These are phyloP conservation scores for Amesomyces nigricolor DNA, from an alignment of 2,329 filamentous ascomycete species.

Conservation along the genomic window DNA sequence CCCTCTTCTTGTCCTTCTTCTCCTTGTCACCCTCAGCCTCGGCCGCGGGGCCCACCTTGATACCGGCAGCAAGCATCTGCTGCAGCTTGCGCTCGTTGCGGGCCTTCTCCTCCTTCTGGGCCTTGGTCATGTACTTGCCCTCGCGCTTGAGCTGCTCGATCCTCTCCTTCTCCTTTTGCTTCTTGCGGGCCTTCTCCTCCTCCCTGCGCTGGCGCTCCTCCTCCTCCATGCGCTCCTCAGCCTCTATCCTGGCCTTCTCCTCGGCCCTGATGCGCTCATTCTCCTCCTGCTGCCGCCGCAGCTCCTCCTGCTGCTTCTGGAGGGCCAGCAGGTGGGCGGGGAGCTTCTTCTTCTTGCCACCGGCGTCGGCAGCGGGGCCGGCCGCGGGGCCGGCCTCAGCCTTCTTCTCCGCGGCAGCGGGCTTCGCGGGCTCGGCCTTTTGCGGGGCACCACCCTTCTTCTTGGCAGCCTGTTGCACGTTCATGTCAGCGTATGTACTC, in stretches of 20 bases:
- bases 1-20: slow-evolving; percentile 52
- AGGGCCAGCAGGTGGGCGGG: slow-evolving; percentile 66
- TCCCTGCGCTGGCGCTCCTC: slow-evolving; percentile 67
- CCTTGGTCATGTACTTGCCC: slow-evolving; percentile 80
- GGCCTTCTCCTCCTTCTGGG: slow-evolving; percentile 76
- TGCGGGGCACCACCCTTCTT: slow-evolving; percentile 61
- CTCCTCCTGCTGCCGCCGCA: slow-evolving; percentile 62
- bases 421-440: slow-evolving; percentile 49
- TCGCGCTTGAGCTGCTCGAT: slow-evolving; percentile 84
- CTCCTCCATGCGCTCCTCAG: slow-evolving; percentile 56
- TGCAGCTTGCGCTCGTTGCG: slow-evolving; percentile 73
- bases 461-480: slow-evolving; percentile 60
- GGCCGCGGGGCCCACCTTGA: slow-evolving; percentile 61
- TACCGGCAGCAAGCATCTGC: slow-evolving; percentile 75
- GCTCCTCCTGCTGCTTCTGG: slow-evolving; percentile 77
- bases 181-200: slow-evolving; percentile 70
- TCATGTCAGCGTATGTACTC: neutral
- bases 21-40: slow-evolving; percentile 49
- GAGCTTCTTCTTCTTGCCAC: slow-evolving; percentile 82
- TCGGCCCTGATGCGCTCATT: slow-evolving; percentile 52
- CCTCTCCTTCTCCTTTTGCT: slow-evolving; percentile 80
- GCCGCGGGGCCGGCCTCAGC: slow-evolving; percentile 35
- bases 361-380: slow-evolving; percentile 43
- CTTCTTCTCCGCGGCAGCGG: slow-evolving; percentile 47
- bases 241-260: slow-evolving; percentile 59